phyloP scores from a whole-genome alignment of 768 basidiomycete genomes.

The Guyanaporus albipodus region DNA sequence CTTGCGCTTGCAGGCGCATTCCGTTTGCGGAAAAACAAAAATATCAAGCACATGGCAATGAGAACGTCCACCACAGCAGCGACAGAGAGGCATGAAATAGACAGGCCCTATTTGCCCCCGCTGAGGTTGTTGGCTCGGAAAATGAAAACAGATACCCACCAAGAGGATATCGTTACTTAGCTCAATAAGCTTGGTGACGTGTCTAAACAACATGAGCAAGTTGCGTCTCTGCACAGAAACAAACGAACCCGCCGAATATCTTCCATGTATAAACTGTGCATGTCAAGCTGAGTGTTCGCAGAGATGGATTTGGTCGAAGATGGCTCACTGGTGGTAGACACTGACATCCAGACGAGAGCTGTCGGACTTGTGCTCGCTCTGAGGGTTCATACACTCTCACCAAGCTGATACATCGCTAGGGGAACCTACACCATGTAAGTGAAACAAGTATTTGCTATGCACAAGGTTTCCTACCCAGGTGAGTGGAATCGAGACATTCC shows the following conservation, averaged over 20 bases:
- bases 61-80: conserved; percentile 6
- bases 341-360: not conserved
- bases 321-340: not conserved
- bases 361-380: not conserved
- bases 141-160: not conserved
- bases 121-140: not conserved
- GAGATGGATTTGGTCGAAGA: not conserved
- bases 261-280: conserved; percentile 4
- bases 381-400: not conserved
- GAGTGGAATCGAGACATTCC: not conserved
- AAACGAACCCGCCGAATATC: conserved; percentile 4
- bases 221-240: not conserved
- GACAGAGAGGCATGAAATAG: not conserved
- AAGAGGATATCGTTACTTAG: not conserved
- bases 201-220: not conserved
- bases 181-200: not conserved
- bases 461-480: conserved; percentile 3
- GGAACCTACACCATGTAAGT: not conserved
- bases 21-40: conserved; percentile 4
- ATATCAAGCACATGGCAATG: conserved; percentile 1
- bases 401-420: conserved; percentile 4
- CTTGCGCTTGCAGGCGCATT: not conserved
- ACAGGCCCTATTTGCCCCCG: not conserved
- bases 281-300: not conserved
- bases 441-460: not conserved